Conservation (phyloP, 441 rosid species). For the Melastoma candidum region DNA sequence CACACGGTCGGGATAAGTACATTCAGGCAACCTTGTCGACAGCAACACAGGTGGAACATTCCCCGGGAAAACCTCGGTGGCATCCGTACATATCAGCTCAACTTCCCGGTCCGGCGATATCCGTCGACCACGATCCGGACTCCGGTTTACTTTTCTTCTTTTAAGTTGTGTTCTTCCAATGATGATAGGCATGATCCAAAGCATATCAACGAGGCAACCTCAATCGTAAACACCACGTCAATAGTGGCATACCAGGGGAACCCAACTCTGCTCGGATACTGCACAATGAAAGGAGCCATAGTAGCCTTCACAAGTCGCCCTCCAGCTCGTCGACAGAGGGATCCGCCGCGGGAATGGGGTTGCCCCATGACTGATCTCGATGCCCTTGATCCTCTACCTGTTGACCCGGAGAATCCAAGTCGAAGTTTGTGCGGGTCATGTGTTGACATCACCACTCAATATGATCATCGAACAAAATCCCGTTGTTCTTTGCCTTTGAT, state of each 20-base stretch:
- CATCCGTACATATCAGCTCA: conserved; percentile 83
- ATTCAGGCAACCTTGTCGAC: conserved; percentile 64
- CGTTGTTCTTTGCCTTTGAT: too few species aligned
- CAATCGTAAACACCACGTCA: conserved; percentile 67
- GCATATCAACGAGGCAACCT: conserved; percentile 73
- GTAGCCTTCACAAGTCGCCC: conserved; percentile 63
- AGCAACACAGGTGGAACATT: conserved; percentile 80
- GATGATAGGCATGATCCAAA: conserved; percentile 40
- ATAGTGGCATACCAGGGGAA: conserved; percentile 57
- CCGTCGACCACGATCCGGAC: conserved; percentile 87
- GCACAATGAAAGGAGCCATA: conserved; percentile 71
- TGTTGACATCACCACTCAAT: too few species aligned
- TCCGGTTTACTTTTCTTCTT: conserved; percentile 25
- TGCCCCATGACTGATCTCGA: conserved; percentile 60
- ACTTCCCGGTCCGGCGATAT: conserved; percentile 85
- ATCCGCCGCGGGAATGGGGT: conserved; percentile 61
- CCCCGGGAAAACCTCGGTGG: conserved; percentile 51
- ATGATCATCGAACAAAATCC: too few species aligned
- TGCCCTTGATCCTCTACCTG: conserved; percentile 36
- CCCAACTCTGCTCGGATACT: conserved; percentile 18
- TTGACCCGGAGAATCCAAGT: too few species aligned
- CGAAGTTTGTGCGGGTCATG: too few species aligned
- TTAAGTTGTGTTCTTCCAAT: too few species aligned
- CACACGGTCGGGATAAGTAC: conserved; percentile 72
- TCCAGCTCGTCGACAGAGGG: conserved; percentile 49